Evolutionary conservation across 2,329 filamentous ascomycete species (phyloP), one percentile per base, ranked within the genome.

Genomic region (Diaporthe ampelina): DNA sequence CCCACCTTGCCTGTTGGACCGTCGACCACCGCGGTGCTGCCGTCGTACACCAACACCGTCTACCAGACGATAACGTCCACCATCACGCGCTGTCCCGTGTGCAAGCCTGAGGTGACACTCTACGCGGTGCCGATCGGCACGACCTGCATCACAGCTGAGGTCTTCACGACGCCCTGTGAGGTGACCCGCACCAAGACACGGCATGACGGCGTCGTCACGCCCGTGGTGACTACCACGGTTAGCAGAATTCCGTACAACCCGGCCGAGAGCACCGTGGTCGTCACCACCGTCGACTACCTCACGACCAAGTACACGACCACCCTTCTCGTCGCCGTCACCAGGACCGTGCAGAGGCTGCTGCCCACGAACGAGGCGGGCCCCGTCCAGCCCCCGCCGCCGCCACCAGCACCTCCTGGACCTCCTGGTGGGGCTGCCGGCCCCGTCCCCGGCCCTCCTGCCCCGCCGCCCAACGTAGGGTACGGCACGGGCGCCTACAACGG

Each of bases 21-120:
- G n/a, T 19, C 24, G 4, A 40, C 69, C 43, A 29, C 43, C 40
- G 56, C n/a, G n/a, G 48, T 45, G 37, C 43, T 63, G 29, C 65
- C 61, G 8, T 69, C 70, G 24, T 73, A 73, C 43, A 75, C 70
- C 43, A 59, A 59, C 35, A 75, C 73, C 7, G 52, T 75, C 70
- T 75, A 73, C 70, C 21, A 65, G 45, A 72, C 61, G 9, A n/a
- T 68, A 7, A 75, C 70, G n/a, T 61, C 59, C 15, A 59, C 45
- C 52, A 68, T 40, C 50, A 73, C 70, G 52, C 43, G 61, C 29
- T 73, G 70, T 56, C 73, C 70, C n/a, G 48, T 68, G 24, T 73
- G 73, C 40, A 10, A 45, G 52, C 58, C 59, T 24, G 54, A 69
- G 70, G 45, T 56, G 11, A 75, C 70, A 9, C 6, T 48, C 5